Evolutionary conservation across 495 filamentous ascomycete species (phyloP).

Genomic region (Talaromyces proteolyticus): DNA sequence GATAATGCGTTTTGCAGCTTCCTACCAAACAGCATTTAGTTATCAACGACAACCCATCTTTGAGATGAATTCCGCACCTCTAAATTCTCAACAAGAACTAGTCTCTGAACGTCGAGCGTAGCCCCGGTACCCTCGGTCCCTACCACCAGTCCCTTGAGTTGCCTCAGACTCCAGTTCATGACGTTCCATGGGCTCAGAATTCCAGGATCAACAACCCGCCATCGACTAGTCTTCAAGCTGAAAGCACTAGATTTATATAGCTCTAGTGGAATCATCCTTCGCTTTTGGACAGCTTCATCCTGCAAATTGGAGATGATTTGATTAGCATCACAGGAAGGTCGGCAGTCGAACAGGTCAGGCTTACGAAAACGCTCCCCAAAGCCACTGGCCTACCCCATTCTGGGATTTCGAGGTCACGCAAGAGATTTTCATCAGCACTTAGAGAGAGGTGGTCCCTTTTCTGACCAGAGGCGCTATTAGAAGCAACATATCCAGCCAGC

Average conservation of each 20-base stretch:
- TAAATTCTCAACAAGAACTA: slow-evolving; percentile 49
- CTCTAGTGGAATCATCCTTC: slow-evolving; percentile 62
- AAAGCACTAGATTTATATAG: slow-evolving; percentile 55
- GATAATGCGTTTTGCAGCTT: slow-evolving; percentile 36
- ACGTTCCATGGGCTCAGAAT: slow-evolving; percentile 52
- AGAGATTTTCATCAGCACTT: slow-evolving; percentile 60
- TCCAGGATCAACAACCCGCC: slow-evolving; percentile 47
- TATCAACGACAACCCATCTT: slow-evolving; percentile 3
- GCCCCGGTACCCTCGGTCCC: slow-evolving; percentile 23
- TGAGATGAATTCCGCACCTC: slow-evolving; percentile 24
- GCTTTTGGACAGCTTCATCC: slow-evolving; percentile 63
- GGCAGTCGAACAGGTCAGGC: slow-evolving; percentile 10
- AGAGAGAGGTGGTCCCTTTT: slow-evolving; percentile 52
- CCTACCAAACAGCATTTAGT: slow-evolving; percentile 18
- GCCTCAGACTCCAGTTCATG: slow-evolving; percentile 69
- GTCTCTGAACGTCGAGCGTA: slow-evolving; percentile 25
- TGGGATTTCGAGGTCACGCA: slow-evolving; percentile 63
- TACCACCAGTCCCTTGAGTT: slow-evolving; percentile 57
- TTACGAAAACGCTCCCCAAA: slow-evolving; percentile 68
- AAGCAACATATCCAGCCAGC: slow-evolving; percentile 52
- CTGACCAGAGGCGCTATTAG: slow-evolving; percentile 2
- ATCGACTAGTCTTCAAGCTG: slow-evolving; percentile 42
- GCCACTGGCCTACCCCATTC: slow-evolving; percentile 84
- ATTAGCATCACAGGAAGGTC: neutral
- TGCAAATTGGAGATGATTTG: slow-evolving; percentile 10